Evolutionary conservation across 116 monocot genomes (phyloP), one percentile per base, ranked within the genome.

Genomic region (Cymodocea nodosa): DNA sequence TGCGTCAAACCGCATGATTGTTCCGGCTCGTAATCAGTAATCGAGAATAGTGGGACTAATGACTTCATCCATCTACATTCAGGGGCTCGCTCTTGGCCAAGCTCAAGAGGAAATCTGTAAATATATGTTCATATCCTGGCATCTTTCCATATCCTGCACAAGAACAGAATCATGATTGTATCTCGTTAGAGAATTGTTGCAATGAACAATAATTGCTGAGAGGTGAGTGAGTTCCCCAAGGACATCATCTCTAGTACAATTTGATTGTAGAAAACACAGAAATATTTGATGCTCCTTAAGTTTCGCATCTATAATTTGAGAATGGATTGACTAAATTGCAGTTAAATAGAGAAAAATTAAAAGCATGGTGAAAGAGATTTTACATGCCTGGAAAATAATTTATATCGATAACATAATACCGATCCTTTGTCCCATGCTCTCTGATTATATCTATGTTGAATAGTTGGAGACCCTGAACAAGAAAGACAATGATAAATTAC

Each of bases 361-460:
- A 6, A 4, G 9, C 4, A 39, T 15, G 51, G 2, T 63, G 51
- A 16, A 65, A 57, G 22, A 20, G 30, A 39, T 25, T 30, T 25
- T 40, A 78, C 76, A 70, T 77, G 62, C 94, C 94, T 39, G 95
- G 95, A 70, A 95, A 95, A 74, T 95, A 95, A 62, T 95, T 95
- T 75, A 95, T 95, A 59, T 95, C 95, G 44, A 95, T 90, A 52
- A 95, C 95, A 80, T 90, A 90, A 67, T 81, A 95, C 34, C 71
- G 80, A 60, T 95, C 89, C 65, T 70, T 82, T 22, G 80, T 81
- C 10, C 90, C 90, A 78, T 79, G 83, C 76, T 95, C 82, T 68
- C 95, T 82, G 57, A 95, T 95, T 53, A 95, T 85, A 73, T 95
- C 95, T 40, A 95, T 85, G 71, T 95, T 95, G 71, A 95, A 95